Percentiles rank a stretch among this genome's conserved stretches.
phyloP scores from a whole-genome alignment of 2,329 filamentous ascomycete genomes.

The Alternaria ethzedia region DNA sequence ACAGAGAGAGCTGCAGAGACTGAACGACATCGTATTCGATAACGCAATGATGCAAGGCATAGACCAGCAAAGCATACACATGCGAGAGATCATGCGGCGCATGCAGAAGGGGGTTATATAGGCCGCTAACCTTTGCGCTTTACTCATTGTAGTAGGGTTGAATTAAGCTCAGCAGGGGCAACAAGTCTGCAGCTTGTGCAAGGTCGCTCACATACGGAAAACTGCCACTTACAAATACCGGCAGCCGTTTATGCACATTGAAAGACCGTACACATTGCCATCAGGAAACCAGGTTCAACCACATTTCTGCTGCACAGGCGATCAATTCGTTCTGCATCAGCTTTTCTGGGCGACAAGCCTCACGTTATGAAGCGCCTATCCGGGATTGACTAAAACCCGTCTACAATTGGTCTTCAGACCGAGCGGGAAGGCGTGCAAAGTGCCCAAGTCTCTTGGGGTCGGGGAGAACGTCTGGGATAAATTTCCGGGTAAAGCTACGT shows the following conservation, averaged over 20 bases:
- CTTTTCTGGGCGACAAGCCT: not conserved
- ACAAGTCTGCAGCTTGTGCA: not conserved
- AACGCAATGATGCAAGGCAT: not conserved
- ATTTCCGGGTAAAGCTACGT: constrained; percentile 10
- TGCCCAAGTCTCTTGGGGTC: constrained; percentile 10
- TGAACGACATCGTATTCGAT: not conserved
- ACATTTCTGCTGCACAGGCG: not conserved
- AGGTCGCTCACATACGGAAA: not conserved
- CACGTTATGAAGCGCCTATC: not conserved
- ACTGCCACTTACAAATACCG: too few relatives aligned
- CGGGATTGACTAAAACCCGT: too few relatives aligned
- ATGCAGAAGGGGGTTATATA: too few relatives aligned
- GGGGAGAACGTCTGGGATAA: constrained; percentile 1
- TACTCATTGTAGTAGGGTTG: too few relatives aligned
- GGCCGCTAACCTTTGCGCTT: too few relatives aligned
- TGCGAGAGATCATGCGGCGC: not conserved
- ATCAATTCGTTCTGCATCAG: not conserved
- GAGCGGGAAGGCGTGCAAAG: not conserved
- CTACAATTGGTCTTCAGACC: not conserved
- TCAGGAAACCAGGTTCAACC: too few relatives aligned
- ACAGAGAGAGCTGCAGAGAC: not conserved
- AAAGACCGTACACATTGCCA: too few relatives aligned
- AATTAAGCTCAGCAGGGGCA: not conserved
- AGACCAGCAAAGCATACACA: not conserved
- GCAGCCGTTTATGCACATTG: too few relatives aligned